phyloP scores from a whole-genome alignment of 257 asterid species.

The Linaria vulgaris region DNA sequence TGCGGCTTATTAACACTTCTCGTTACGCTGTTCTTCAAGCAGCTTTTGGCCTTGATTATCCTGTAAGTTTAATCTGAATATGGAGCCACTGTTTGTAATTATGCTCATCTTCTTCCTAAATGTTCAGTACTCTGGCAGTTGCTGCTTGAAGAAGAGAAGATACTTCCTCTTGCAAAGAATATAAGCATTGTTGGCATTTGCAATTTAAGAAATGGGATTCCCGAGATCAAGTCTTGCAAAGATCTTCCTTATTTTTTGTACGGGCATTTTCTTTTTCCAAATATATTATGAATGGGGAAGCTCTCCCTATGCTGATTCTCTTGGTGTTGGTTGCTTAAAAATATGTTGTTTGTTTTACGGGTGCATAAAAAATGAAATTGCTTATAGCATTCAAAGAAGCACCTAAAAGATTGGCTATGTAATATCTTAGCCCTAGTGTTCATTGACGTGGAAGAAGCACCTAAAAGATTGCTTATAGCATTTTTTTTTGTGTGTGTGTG shows the following conservation, averaged over 20 bases:
- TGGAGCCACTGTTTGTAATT: slow-evolving; percentile 15
- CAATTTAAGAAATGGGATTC: slow-evolving; percentile 55
- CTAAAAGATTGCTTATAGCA: too few relatives aligned
- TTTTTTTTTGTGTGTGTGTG: slow-evolving; percentile 3
- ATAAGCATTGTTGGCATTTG: slow-evolving; percentile 80
- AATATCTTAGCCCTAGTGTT: not conserved
- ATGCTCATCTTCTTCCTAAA: slow-evolving; percentile 19
- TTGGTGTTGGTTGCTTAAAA: slow-evolving; percentile 15
- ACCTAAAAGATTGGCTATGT: not conserved
- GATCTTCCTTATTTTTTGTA: slow-evolving; percentile 90
- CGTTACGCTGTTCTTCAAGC: slow-evolving; percentile 83
- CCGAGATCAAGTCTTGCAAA: slow-evolving; percentile 69
- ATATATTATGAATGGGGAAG: not conserved
- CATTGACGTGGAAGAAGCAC: not conserved
- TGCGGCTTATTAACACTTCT: slow-evolving; percentile 65
- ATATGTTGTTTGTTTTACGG: not conserved
- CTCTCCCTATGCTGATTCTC: not conserved
- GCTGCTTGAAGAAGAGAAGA: slow-evolving; percentile 80
- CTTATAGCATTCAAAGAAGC: not conserved
- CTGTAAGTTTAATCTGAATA: slow-evolving; percentile 58
- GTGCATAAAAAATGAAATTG: not conserved
- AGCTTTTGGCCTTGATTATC: slow-evolving; percentile 76
- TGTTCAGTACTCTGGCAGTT: slow-evolving; percentile 44
- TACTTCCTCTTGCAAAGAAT: slow-evolving; percentile 79
- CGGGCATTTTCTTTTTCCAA: slow-evolving; percentile 23